Base-by-base conservation (phyloP, 805 yeast species). In the Candida michaelii region DNA sequence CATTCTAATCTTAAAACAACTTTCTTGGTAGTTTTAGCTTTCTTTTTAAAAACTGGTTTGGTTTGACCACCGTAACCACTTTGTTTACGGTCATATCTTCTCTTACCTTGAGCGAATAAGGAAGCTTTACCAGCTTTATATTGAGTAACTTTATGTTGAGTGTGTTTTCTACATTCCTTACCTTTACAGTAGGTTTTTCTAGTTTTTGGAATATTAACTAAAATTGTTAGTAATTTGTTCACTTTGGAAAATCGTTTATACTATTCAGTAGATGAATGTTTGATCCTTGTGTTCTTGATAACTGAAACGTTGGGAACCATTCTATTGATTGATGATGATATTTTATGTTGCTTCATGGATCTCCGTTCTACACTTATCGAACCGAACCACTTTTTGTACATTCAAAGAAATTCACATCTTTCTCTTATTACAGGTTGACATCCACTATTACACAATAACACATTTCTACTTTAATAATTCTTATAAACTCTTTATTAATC, bases 51-150 rank as follows among this genome's bases (percentile, higher is more conserved):
- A 79, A 93, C 85, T 73, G 84, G 99, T 83, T 89, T 93, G 79
- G 99, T 93, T 82, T 93, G 99, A 88, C 99, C 99, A 88, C 99
- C 99, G 80, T 83, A 93, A 89, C 99, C 99, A 67, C 86, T 73
- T 82, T 93, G 99, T 80, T 93, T 93, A 80, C 99, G 96, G 91
- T 93, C 99, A 82, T 93, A 93, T 83, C 99, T 90, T 84, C 99
- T 89, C 91, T 95, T 93, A 85, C 99, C 99, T 82, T 93, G 98
- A 64, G 98, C 97, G 72, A 83, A 89, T 67, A 90, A 84, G 58
- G 98, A 91, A 74, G 99, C 98, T 83, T 93, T 93, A 80, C 99
- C 99, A 73, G 98, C 96, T 79, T 93, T 93, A 95, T 93, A 93
- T 83, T 93, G 99, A 77, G 99, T 91, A 71, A 93, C 99, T 84